These are phyloP conservation scores for Boletus sensibilis DNA, from an alignment of 768 basidiomycete species.

Conservation along the genomic window DNA sequence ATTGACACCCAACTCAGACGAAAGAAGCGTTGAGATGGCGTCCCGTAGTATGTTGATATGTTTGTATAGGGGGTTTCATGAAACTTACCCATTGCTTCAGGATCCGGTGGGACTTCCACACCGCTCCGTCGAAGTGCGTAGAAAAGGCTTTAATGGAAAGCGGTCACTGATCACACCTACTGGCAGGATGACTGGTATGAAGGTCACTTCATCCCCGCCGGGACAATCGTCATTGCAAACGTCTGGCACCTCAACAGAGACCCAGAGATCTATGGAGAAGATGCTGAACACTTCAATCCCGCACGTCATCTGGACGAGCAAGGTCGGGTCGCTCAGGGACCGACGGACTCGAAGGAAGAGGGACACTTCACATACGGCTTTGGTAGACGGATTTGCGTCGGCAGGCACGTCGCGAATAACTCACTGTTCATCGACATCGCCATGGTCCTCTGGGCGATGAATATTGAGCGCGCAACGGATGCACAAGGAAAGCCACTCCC, in stretches of 20 bases:
- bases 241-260: conserved; percentile 38
- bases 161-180: background rate
- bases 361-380: conserved; percentile 8
- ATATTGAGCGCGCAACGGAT: conserved; percentile 12
- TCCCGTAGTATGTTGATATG: background rate
- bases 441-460: conserved; percentile 27
- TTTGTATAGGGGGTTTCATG: background rate
- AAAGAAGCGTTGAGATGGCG: conserved; percentile 13
- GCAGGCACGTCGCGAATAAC: conserved; percentile 34
- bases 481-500: background rate
- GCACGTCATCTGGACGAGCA: conserved; percentile 20
- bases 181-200: conserved; percentile 22
- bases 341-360: conserved; percentile 16
- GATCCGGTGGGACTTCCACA: conserved; percentile 6
- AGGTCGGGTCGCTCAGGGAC: background rate
- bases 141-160: background rate
- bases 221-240: conserved; percentile 12
- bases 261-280: conserved; percentile 42
- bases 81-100: background rate
- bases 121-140: conserved; percentile 1
- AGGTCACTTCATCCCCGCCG: conserved; percentile 25
- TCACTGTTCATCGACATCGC: conserved; percentile 37
- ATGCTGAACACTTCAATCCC: conserved; percentile 44
- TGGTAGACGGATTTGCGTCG: conserved; percentile 30
- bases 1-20: background rate